phyloP scores from a whole-genome alignment of 116 monocot species.

The Zostera marina region DNA sequence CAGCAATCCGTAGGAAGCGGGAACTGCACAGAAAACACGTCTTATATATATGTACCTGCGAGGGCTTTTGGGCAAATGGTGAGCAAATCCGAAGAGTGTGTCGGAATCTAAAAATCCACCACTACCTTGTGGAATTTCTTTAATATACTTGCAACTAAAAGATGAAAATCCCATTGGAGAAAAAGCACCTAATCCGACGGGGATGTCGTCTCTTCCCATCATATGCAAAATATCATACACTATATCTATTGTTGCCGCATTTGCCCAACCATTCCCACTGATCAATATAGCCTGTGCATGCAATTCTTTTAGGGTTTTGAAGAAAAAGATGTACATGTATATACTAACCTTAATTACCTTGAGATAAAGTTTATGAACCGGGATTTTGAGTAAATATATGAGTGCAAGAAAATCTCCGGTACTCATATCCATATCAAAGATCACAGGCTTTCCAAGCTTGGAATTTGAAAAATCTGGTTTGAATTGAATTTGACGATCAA shows the following conservation, averaged over 20 bases:
- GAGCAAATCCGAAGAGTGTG: conserved; percentile 74
- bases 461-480: conserved; percentile 28
- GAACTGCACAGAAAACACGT: too few relatives aligned
- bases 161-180: conserved; percentile 33
- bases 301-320: too few relatives aligned
- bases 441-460: conserved; percentile 41
- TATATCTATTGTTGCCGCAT: conserved; percentile 66
- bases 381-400: conserved; percentile 76
- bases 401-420: conserved; percentile 74
- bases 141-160: conserved; percentile 47
- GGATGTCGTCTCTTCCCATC: conserved; percentile 94
- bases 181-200: conserved; percentile 56
- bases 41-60: conserved; percentile 45
- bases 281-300: conserved; percentile 51
- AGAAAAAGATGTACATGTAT: neutral
- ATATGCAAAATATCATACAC: conserved; percentile 83
- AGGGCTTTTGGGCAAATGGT: conserved; percentile 64
- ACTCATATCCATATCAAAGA: conserved; percentile 97
- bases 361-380: conserved; percentile 46
- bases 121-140: conserved; percentile 58
- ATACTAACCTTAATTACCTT: too few relatives aligned
- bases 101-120: conserved; percentile 79
- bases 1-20: neutral
- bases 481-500: conserved; percentile 37
- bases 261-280: conserved; percentile 86